Evolutionary conservation across 2,329 filamentous ascomycete species (phyloP).

Genomic region (Aspergillus ustus): DNA sequence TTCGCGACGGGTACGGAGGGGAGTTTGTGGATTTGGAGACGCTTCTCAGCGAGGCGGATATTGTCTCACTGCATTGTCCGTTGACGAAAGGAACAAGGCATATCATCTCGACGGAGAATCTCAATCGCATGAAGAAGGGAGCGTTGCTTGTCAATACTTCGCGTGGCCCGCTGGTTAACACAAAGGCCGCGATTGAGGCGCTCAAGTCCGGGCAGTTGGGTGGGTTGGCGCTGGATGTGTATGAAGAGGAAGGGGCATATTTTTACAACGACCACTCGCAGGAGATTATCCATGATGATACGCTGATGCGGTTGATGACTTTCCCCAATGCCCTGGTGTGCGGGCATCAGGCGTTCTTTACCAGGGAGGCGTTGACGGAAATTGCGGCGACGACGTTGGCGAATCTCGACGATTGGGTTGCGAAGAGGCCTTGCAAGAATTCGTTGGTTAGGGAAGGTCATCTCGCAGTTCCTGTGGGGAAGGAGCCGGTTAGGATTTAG

Average conservation of each 20-base stretch:
- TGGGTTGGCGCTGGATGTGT: conserved; percentile 69
- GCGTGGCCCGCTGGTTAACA: conserved; percentile 67
- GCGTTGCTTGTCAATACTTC: conserved; percentile 69
- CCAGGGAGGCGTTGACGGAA: conserved; percentile 66
- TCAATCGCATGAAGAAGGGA: conserved; percentile 62
- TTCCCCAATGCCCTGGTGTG: conserved; percentile 71
- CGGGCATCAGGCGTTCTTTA: conserved; percentile 73
- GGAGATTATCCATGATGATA: conserved; percentile 69
- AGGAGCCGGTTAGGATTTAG: conserved; percentile 38
- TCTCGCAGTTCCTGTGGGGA: conserved; percentile 29
- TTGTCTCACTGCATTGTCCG: conserved; percentile 70
- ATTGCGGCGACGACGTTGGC: conserved; percentile 65
- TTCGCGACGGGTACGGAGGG: conserved; percentile 50
- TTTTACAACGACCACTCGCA: conserved; percentile 70
- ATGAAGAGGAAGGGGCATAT: conserved; percentile 63
- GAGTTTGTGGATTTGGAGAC: conserved; percentile 59
- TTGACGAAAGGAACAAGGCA: conserved; percentile 64
- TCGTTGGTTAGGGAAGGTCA: conserved; percentile 37
- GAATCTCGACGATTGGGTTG: conserved; percentile 54
- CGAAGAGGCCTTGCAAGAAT: conserved; percentile 32
- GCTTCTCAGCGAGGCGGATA: conserved; percentile 61
- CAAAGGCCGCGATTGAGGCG: conserved; percentile 61
- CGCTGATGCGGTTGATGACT: conserved; percentile 68
- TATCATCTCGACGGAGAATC: conserved; percentile 61
- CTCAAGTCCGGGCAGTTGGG: conserved; percentile 66